These are phyloP conservation scores for Solanum chacoense DNA, from an alignment of 305 asterid species.

Conservation along the genomic window DNA sequence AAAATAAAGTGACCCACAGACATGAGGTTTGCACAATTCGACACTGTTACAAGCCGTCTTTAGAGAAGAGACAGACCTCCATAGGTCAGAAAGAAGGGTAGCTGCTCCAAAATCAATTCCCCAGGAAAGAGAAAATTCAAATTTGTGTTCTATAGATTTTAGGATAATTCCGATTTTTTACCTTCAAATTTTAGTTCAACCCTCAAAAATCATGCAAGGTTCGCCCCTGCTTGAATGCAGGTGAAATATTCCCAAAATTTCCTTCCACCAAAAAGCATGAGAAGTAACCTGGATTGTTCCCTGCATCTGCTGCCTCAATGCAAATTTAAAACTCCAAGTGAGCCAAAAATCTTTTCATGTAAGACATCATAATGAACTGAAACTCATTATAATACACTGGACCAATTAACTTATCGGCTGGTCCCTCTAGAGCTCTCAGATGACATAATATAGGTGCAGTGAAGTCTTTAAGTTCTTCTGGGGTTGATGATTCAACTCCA, in stretches of 20 bases:
- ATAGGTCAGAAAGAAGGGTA: neutral
- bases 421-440: neutral
- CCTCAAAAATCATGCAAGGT: neutral
- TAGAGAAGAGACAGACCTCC: neutral
- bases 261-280: conserved; percentile 5
- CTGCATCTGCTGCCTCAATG: conserved; percentile 1
- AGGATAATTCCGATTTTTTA: neutral
- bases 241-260: conserved; percentile 3
- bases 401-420: neutral
- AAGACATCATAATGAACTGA: neutral
- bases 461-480: neutral
- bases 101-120: neutral
- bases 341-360: neutral
- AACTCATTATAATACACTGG: neutral
- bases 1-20: neutral
- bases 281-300: neutral
- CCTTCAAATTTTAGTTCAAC: conserved; percentile 9
- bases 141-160: neutral
- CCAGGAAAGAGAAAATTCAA: neutral
- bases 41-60: neutral
- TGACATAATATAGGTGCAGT: neutral
- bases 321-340: neutral
- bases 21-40: neutral
- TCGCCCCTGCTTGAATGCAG: conserved; percentile 4
- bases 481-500: conserved; percentile 4